Conservation (phyloP, 768 basidiomycete species). For the Neoboletus magnificus region DNA sequence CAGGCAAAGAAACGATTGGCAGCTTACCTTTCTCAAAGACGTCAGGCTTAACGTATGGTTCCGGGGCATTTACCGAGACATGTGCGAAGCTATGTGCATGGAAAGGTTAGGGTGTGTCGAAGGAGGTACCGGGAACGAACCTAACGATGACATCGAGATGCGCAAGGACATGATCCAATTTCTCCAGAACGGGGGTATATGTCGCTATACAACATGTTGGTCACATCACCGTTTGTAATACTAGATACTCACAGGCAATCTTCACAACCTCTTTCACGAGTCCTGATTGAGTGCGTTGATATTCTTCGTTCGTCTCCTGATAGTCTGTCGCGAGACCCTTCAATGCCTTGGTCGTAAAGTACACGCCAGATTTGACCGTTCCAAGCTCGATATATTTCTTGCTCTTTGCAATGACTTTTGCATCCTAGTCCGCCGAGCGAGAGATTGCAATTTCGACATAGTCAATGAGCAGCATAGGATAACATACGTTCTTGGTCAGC, state of each 20-base stretch:
- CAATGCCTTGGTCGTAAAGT: constrained; percentile 79
- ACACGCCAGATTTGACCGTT: constrained; percentile 81
- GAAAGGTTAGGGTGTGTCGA: background rate
- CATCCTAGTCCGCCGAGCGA: constrained; percentile 55
- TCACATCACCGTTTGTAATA: background rate
- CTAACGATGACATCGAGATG: constrained; percentile 90
- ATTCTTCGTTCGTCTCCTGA: constrained; percentile 61
- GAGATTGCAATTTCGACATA: background rate
- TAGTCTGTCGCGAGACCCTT: constrained; percentile 72
- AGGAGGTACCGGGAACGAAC: constrained; percentile 36
- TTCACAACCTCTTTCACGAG: constrained; percentile 91
- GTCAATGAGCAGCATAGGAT: background rate
- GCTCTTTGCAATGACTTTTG: constrained; percentile 58
- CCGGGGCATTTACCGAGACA: constrained; percentile 82
- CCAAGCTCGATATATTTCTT: constrained; percentile 80
- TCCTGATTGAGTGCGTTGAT: constrained; percentile 70
- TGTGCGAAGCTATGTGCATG: constrained; percentile 71
- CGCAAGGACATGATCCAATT: constrained; percentile 78
- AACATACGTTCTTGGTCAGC: constrained; percentile 81
- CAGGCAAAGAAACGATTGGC: background rate
- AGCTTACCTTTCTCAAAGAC: constrained; percentile 68
- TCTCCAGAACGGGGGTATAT: constrained; percentile 86
- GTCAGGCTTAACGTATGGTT: constrained; percentile 84
- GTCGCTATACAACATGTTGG: constrained; percentile 55
- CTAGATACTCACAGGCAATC: constrained; percentile 70